Evolutionary conservation across 2,329 filamentous ascomycete genomes (phyloP).

Genomic region (Annulohypoxylon truncatum): DNA sequence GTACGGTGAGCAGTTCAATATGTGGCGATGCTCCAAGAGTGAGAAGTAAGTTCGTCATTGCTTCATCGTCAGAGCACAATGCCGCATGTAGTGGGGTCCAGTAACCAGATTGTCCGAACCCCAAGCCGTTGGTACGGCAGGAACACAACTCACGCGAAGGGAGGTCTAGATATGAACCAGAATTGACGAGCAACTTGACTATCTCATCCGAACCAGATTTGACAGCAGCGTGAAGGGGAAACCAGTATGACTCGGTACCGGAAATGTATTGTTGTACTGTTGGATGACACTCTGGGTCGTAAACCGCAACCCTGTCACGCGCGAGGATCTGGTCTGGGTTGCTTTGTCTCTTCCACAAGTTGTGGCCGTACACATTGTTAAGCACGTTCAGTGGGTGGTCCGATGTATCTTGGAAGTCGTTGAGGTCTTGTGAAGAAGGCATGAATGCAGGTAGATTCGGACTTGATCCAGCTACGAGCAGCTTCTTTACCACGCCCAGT

Average conservation of each 20-base stretch:
- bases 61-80: constrained; percentile 6
- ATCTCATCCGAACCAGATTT: constrained; percentile 6
- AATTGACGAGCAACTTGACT: constrained; percentile 4
- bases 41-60: neutral
- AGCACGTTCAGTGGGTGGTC: no score
- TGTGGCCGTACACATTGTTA: neutral
- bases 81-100: constrained; percentile 18
- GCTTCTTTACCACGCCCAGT: constrained; percentile 2
- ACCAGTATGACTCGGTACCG: no score
- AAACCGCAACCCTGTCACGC: neutral
- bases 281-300: neutral
- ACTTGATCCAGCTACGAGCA: neutral
- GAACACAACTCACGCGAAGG: no score
- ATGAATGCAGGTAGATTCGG: constrained; percentile 1
- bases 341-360: neutral
- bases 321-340: no score
- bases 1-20: neutral
- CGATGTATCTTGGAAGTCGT: neutral
- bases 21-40: constrained; percentile 11
- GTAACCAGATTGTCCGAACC: neutral
- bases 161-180: constrained; percentile 1
- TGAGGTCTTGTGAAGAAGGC: neutral
- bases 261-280: no score
- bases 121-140: no score
- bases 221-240: constrained; percentile 12